Evolutionary conservation across 352 stramenopile species (phyloP).

Genomic region (Phytophthora melonis): DNA sequence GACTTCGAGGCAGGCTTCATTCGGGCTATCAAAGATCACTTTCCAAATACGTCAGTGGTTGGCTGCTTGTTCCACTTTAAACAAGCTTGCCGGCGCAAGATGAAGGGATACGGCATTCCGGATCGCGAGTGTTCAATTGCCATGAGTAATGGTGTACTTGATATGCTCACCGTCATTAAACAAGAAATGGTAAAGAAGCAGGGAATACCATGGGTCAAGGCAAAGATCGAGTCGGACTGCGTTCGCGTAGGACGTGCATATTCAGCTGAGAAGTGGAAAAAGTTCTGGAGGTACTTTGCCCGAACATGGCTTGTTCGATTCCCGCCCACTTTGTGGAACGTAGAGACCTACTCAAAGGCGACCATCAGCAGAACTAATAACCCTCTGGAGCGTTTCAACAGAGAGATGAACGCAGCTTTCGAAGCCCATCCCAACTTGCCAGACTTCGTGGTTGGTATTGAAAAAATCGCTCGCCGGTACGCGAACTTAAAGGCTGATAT

Average conservation of each 20-base stretch:
- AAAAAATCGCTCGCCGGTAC: conserved; percentile 6
- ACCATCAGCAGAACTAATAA: conserved; percentile 21
- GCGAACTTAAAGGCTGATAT: not conserved
- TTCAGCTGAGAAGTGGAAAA: conserved; percentile 1
- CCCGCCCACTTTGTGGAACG: conserved; percentile 9
- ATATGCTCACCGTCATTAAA: conserved; percentile 5
- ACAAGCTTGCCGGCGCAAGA: no score
- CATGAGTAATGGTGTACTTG: no score
- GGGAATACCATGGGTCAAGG: not conserved
- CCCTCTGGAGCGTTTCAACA: conserved; percentile 29
- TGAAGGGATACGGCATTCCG: no score
- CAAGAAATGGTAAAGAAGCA: conserved; percentile 7
- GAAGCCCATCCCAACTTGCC: conserved; percentile 13
- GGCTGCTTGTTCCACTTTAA: no score
- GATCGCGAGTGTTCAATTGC: not conserved
- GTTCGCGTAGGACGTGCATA: not conserved
- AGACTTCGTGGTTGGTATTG: conserved; percentile 28
- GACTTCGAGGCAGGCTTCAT: conserved; percentile 15
- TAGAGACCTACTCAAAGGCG: not conserved
- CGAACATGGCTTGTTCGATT: conserved; percentile 9
- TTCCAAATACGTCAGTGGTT: no score
- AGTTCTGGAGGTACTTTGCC: conserved; percentile 3
- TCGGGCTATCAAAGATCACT: not conserved
- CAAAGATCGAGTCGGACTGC: not conserved
- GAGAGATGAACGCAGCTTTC: no score